phyloP scores from a whole-genome alignment of 192 early-diverging fungal species.

The Backusella australiensis region DNA sequence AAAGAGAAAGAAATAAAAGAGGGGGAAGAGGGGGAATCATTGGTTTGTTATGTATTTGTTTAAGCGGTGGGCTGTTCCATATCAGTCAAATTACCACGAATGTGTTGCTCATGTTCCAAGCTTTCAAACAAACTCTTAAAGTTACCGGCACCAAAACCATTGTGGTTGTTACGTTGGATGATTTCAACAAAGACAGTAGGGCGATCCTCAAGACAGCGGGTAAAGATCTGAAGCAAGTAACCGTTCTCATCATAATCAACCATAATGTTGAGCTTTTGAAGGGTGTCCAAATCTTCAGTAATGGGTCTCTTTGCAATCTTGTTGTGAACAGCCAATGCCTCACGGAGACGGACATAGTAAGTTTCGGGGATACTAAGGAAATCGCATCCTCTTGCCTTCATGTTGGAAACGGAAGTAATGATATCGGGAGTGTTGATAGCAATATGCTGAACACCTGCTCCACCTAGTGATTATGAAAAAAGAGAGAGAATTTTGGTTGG shows the following conservation, averaged over 20 bases:
- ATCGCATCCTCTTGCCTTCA: slow-evolving; percentile 84
- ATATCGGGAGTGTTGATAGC: slow-evolving; percentile 89
- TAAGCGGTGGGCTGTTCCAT: slow-evolving; percentile 28
- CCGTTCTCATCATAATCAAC: slow-evolving; percentile 97
- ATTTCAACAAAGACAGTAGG: slow-evolving; percentile 97
- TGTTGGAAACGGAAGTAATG: slow-evolving; percentile 75
- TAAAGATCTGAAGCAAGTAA: slow-evolving; percentile 93
- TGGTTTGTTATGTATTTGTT: background rate
- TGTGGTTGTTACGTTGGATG: slow-evolving; percentile 92
- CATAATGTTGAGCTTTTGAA: slow-evolving; percentile 86
- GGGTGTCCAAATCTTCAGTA: slow-evolving; percentile 75
- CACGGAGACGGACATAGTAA: slow-evolving; percentile 87
- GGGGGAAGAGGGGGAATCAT: background rate
- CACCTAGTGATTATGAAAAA: slow-evolving; percentile 34
- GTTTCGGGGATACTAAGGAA: slow-evolving; percentile 81
- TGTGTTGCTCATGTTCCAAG: slow-evolving; percentile 91
- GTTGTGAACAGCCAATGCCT: slow-evolving; percentile 53
- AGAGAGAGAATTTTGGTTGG: background rate
- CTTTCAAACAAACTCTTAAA: slow-evolving; percentile 97
- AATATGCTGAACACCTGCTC: slow-evolving; percentile 90
- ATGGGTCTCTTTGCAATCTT: slow-evolving; percentile 68
- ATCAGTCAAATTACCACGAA: slow-evolving; percentile 77
- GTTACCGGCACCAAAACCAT: slow-evolving; percentile 96
- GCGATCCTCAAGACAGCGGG: slow-evolving; percentile 90
- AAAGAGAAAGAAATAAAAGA: background rate